These are phyloP conservation scores for Talaromyces pinophilus DNA, from an alignment of 2,329 filamentous ascomycete genomes.

Conservation along the genomic window DNA sequence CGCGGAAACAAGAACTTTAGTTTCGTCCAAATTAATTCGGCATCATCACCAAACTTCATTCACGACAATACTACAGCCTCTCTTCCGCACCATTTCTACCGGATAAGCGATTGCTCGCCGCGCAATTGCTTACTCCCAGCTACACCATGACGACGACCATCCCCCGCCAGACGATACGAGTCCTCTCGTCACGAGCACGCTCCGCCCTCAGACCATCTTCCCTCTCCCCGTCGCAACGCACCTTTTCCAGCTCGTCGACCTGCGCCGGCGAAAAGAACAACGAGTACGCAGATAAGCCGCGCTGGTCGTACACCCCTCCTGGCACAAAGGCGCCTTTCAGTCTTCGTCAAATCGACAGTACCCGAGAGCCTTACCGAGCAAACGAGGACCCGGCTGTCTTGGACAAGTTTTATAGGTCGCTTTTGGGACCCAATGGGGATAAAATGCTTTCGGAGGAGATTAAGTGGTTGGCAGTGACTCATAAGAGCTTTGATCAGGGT, in stretches of 20 bases:
- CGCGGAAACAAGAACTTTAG: constrained; percentile 19
- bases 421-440: constrained; percentile 73
- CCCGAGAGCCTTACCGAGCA: constrained; percentile 56
- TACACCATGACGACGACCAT: constrained; percentile 52
- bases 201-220: constrained; percentile 21
- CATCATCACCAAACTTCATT: constrained; percentile 2
- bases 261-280: constrained; percentile 31
- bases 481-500: constrained; percentile 97
- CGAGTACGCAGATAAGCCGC: constrained; percentile 50
- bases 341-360: constrained; percentile 36
- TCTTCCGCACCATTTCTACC: neutral
- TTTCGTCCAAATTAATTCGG: constrained; percentile 3
- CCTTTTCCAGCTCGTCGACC: constrained; percentile 31
- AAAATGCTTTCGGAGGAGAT: constrained; percentile 81
- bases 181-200: constrained; percentile 36
- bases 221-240: constrained; percentile 28
- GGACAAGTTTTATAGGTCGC: constrained; percentile 72
- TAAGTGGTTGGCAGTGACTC: constrained; percentile 95
- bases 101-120: neutral
- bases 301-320: constrained; percentile 71
- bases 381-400: constrained; percentile 75
- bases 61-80: neutral
- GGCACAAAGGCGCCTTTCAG: constrained; percentile 68
- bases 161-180: constrained; percentile 44
- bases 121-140: neutral